Conservation (phyloP, 2,329 filamentous ascomycete species). For the Fusarium tricinctum region DNA sequence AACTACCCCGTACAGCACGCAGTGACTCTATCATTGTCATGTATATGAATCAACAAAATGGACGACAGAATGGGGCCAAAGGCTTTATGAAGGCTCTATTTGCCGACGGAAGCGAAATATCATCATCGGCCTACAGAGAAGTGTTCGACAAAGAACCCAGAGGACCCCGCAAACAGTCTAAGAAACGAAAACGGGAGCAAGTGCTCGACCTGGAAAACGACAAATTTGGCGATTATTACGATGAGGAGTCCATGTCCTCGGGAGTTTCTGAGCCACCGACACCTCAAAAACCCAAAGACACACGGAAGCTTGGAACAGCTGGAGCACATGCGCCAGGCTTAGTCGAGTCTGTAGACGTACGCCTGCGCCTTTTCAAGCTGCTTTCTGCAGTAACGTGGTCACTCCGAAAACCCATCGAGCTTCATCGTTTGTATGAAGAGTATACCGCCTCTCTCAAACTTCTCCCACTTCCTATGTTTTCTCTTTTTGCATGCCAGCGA, state of each 20-base stretch:
- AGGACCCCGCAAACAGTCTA: conserved; percentile 57
- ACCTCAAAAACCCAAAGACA: conserved; percentile 56
- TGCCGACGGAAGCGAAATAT: conserved; percentile 71
- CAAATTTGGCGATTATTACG: conserved; percentile 72
- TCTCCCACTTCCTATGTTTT: conserved; percentile 71
- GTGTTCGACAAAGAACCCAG: conserved; percentile 75
- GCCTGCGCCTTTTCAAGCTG: conserved; percentile 73
- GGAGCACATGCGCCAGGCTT: conserved; percentile 50
- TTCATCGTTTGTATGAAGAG: conserved; percentile 70
- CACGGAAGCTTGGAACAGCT: conserved; percentile 38
- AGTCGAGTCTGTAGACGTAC: conserved; percentile 70
- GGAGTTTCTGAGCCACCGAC: conserved; percentile 63
- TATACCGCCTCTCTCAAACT: conserved; percentile 69
- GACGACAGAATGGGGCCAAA: conserved; percentile 62
- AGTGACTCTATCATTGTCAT: conserved; percentile 70
- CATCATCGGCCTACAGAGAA: conserved; percentile 70
- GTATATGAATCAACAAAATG: conserved; percentile 66
- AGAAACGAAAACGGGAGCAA: conserved; percentile 64
- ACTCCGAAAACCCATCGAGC: conserved; percentile 58
- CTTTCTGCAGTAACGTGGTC: conserved; percentile 63
- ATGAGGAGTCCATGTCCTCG: conserved; percentile 67
- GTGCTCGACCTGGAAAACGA: conserved; percentile 71
- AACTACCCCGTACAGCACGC: conserved; percentile 54
- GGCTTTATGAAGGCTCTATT: conserved; percentile 76
- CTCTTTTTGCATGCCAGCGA: conserved; percentile 62